Evolutionary conservation across 148 eudicot species (phyloP).

Genomic region (Limonium bicolor): DNA sequence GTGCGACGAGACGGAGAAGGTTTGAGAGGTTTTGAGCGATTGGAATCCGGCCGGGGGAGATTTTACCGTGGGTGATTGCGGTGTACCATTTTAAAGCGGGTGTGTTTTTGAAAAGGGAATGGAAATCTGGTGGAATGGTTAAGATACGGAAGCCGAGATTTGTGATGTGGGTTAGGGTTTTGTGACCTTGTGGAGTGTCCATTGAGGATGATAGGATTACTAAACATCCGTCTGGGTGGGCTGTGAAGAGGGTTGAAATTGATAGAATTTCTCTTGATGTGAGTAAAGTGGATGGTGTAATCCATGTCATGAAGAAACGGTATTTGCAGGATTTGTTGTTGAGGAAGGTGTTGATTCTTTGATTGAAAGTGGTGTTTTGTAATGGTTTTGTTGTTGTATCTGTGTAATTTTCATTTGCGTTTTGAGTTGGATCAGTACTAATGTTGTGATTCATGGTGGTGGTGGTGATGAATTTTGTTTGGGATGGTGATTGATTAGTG

Average conservation of each 20-base stretch:
- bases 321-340: conserved; percentile 3
- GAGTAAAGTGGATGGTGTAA: conserved; percentile 25
- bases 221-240: conserved; percentile 48
- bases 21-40: conserved; percentile 60
- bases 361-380: too few relatives aligned
- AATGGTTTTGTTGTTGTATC: too few relatives aligned
- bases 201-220: conserved; percentile 43
- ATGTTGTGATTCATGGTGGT: too few relatives aligned
- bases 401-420: too few relatives aligned
- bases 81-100: conserved; percentile 48
- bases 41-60: conserved; percentile 47
- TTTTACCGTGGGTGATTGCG: conserved; percentile 27
- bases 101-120: conserved; percentile 22
- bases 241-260: conserved; percentile 34
- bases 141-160: conserved; percentile 18
- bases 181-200: conserved; percentile 36
- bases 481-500: too few relatives aligned
- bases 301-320: conserved; percentile 56
- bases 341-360: too few relatives aligned
- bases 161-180: conserved; percentile 21
- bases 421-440: too few relatives aligned
- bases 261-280: conserved; percentile 29
- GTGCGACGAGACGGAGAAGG: conserved; percentile 31
- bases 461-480: too few relatives aligned
- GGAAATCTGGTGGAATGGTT: conserved; percentile 30